Conservation (phyloP, 805 yeast species). For the Candida taoyuanica region DNA sequence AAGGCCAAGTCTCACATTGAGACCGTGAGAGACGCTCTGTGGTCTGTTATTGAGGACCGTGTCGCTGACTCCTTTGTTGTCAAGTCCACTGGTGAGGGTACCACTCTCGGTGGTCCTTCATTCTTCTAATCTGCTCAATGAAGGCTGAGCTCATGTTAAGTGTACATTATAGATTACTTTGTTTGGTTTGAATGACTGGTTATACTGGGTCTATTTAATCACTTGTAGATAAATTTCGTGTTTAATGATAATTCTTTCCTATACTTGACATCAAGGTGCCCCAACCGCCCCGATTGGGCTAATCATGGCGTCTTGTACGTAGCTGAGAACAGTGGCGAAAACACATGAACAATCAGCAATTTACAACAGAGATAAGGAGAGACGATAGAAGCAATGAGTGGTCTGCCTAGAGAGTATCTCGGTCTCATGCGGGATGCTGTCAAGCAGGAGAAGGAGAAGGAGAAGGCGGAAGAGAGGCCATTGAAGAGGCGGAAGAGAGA, state of each 20-base stretch:
- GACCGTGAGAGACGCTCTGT: constrained; percentile 58
- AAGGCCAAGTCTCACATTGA: constrained; percentile 32
- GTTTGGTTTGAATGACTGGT: neutral
- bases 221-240: no score
- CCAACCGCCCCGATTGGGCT: neutral
- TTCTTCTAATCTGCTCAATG: no score
- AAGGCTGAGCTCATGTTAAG: neutral
- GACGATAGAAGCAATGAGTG: constrained; percentile 9
- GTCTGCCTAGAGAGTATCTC: constrained; percentile 21
- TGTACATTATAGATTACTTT: neutral
- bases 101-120: constrained; percentile 74
- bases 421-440: constrained; percentile 21
- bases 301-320: neutral
- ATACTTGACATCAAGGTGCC: neutral
- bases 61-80: constrained; percentile 42
- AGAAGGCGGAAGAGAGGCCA: constrained; percentile 7
- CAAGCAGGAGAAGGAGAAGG: constrained; percentile 1
- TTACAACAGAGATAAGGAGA: neutral
- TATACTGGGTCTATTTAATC: no score
- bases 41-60: constrained; percentile 65
- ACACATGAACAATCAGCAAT: neutral
- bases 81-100: constrained; percentile 60
- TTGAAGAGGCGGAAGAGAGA: constrained; percentile 16
- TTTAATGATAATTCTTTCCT: no score
- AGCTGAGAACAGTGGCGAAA: constrained; percentile 4